Evolutionary conservation across 2,329 filamentous ascomycete genomes (phyloP).

Genomic region (Curvularia eragrostidis): DNA sequence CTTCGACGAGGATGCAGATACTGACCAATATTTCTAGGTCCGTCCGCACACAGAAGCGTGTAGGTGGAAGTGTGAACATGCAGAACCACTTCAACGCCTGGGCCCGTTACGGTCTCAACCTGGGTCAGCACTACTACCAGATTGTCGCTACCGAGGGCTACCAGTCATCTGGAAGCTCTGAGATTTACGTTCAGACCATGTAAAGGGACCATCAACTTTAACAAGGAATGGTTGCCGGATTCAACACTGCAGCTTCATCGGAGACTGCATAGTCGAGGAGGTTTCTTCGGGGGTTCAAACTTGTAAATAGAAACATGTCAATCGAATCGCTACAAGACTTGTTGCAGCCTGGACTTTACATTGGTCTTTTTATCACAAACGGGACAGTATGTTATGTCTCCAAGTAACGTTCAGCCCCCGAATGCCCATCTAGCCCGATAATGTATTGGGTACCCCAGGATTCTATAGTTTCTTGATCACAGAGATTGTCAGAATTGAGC

Average conservation of each 20-base stretch:
- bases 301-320: not conserved
- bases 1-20: not conserved
- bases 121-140: constrained; percentile 22
- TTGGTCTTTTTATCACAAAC: not conserved
- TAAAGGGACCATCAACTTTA: not conserved
- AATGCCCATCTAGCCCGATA: no score
- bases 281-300: no score
- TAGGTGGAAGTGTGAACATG: constrained; percentile 49
- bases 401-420: no score
- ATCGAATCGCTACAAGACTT: not conserved
- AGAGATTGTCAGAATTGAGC: no score
- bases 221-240: not conserved
- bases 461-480: no score
- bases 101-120: constrained; percentile 31
- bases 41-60: constrained; percentile 57
- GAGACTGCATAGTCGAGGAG: not conserved
- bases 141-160: constrained; percentile 63
- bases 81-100: constrained; percentile 40
- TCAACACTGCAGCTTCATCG: not conserved
- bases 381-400: not conserved
- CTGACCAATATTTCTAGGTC: not conserved
- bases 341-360: not conserved
- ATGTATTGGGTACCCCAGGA: no score
- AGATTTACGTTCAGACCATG: constrained; percentile 15
- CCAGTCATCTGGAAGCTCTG: constrained; percentile 52